Evolutionary conservation across 805 yeast genomes (phyloP), one percentile per base, ranked within the genome.

Genomic region (Candida quercuum): DNA sequence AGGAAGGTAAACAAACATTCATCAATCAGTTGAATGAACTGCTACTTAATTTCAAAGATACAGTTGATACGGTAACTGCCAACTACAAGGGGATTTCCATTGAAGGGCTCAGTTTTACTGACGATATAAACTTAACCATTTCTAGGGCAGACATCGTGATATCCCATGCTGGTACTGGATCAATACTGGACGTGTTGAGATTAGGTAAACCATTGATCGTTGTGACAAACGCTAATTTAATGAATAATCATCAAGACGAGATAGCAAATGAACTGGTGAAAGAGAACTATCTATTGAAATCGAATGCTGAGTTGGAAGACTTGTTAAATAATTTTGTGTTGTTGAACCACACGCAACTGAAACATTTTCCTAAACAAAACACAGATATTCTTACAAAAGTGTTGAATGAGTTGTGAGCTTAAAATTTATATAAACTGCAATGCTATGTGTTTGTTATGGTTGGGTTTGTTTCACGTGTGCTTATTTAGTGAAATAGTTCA

Each of bases 141-240:
- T 33, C 47, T 0, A 27, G 52, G 1, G 66, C 79, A 2, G 76
- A 77, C 35, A 47, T 86, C 30, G 85, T 91, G 10, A 71, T 93
- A 11, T 79, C 96, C 0, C 98, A 93, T 56, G 97, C 95, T 13
- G 83, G 84, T 1, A 86, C 98, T 0, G 99, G 99, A 2, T 86
- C 96, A 0, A 84, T 91, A 7, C 58, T 93, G 20, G 99, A 91
- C 51, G 71, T 85, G 0, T 59, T 87, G 26, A 67, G 93, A 17
- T 40, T 59, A 13, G 37, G 60, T 1, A 80, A 76, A 52, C 75
- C 72, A 18, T 61, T 87, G 39, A 63, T 89, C 1, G 88, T 84
- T 6, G 81, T 87, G 21, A 74, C 79, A 8, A 91, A 91, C 56
- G 70, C 72, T 10, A 48, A 57, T 5, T 69, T 93, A n/a, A 84